Evolutionary conservation across 495 filamentous ascomycete genomes (phyloP).

Genomic region (Lineolata rhizophorae): DNA sequence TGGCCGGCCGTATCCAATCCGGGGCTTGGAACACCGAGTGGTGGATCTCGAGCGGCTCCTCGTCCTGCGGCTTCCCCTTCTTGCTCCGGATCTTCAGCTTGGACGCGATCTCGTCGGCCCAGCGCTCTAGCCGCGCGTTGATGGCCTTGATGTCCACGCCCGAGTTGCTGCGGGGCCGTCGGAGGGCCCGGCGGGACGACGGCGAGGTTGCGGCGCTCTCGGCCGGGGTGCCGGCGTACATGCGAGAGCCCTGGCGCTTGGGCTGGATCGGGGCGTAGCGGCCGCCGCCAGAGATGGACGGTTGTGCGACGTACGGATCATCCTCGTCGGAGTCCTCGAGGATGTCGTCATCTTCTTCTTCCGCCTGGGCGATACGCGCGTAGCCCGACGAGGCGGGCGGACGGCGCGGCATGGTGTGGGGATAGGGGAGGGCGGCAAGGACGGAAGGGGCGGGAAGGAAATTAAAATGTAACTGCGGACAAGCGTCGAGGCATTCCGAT

Average conservation of each 20-base stretch:
- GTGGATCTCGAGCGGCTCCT: slow-evolving; percentile 84
- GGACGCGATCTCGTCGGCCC: slow-evolving; percentile 94
- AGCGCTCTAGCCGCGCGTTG: slow-evolving; percentile 84
- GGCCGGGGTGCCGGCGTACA: slow-evolving; percentile 18
- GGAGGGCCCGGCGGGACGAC: slow-evolving; percentile 23
- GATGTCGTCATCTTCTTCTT: slow-evolving; percentile 35
- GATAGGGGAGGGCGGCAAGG: no score
- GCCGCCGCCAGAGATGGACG: slow-evolving; percentile 36
- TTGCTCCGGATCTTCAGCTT: slow-evolving; percentile 60
- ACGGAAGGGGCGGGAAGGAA: no score
- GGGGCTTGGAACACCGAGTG: slow-evolving; percentile 91
- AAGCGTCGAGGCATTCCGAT: no score
- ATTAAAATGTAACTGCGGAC: no score
- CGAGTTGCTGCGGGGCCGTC: slow-evolving; percentile 49
- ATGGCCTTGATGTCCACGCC: slow-evolving; percentile 97
- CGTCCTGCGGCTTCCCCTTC: slow-evolving; percentile 25
- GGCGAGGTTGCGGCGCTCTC: slow-evolving; percentile 20
- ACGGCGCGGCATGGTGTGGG: slow-evolving; percentile 21
- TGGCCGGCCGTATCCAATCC: slow-evolving; percentile 57
- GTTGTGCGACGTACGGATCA: slow-evolving; percentile 19
- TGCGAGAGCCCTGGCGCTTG: slow-evolving; percentile 23
- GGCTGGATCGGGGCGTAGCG: slow-evolving; percentile 53
- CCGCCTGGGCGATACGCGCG: slow-evolving; percentile 76
- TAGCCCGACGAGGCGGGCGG: slow-evolving; percentile 73
- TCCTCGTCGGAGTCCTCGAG: slow-evolving; percentile 52